Conservation (phyloP, 202 grass and related monocot species). For the Bolboschoenoplectus hybrid region DNA sequence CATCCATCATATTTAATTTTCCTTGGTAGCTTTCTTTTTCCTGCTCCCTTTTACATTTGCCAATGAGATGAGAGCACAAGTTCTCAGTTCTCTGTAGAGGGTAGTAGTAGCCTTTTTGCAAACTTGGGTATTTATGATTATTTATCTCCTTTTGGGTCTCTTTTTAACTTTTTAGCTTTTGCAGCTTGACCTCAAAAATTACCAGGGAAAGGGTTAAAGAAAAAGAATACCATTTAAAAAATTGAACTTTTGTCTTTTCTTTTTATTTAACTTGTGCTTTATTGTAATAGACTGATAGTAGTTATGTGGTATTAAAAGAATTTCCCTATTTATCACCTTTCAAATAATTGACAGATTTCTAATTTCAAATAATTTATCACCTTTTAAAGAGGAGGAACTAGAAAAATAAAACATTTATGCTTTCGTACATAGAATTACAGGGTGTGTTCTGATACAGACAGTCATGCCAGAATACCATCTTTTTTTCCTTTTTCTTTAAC, state of each 20-base stretch:
- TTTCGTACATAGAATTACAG: background rate
- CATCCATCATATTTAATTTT: background rate
- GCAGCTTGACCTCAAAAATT: conserved; percentile 21
- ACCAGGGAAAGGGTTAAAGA: background rate
- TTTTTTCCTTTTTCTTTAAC: background rate
- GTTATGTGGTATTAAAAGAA: background rate
- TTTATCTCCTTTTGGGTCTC: conserved; percentile 9
- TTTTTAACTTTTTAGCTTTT: conserved; percentile 22
- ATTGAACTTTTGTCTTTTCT: background rate
- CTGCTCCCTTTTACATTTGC: background rate
- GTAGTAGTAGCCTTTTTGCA: conserved; percentile 19
- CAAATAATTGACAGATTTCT: background rate
- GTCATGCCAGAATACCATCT: background rate
- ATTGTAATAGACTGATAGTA: conserved; percentile 4
- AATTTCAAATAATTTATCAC: background rate
- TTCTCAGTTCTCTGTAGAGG: background rate
- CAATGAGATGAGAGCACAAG: background rate
- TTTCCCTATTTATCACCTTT: conserved; percentile 26
- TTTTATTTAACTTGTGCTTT: background rate
- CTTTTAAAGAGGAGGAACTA: background rate
- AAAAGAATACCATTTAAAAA: background rate
- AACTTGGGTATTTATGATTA: background rate
- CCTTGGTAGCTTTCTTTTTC: background rate
- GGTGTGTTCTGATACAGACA: background rate
- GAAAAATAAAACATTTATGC: background rate